Percentiles rank a stretch among this genome's conserved stretches.
Evolutionary conservation across 2,329 filamentous ascomycete species (phyloP).

Genomic region (Penicillium italicum): DNA sequence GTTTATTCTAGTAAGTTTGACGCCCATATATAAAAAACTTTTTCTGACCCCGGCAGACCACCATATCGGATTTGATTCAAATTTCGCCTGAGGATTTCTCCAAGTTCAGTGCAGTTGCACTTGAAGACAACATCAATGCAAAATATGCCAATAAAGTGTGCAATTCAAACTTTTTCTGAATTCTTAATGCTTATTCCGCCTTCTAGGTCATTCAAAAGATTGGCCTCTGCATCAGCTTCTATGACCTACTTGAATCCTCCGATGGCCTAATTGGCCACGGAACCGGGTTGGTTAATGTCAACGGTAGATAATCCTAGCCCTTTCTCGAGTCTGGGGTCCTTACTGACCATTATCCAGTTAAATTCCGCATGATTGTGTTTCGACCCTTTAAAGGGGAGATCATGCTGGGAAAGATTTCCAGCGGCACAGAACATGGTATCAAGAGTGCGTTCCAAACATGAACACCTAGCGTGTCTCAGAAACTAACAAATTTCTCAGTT

Average conservation of each 20-base stretch:
- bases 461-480: conserved; percentile 17
- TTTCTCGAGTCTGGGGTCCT: not conserved
- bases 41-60: conserved; percentile 59
- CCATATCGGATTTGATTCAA: conserved; percentile 89
- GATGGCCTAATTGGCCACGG: conserved; percentile 94
- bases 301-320: conserved; percentile 55
- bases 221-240: conserved; percentile 88
- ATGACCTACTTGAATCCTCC: conserved; percentile 82
- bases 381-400: conserved; percentile 95
- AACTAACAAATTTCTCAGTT: conserved; percentile 49
- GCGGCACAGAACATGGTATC: conserved; percentile 68
- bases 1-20: conserved; percentile 49
- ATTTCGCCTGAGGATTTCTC: conserved; percentile 85
- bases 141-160: conserved; percentile 90
- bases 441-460: conserved; percentile 50
- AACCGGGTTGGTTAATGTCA: conserved; percentile 88
- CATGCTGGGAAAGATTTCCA: conserved; percentile 77
- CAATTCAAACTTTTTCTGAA: not conserved
- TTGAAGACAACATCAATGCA: conserved; percentile 94
- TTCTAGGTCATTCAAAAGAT: conserved; percentile 83
- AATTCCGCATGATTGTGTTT: conserved; percentile 91
- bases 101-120: conserved; percentile 73
- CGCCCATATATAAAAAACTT: conserved; percentile 18
- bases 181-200: conserved; percentile 1
- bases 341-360: conserved; percentile 54